Base-by-base conservation (phyloP, 2,329 filamentous ascomycete species). In the Trichoderma atrobrunneum region DNA sequence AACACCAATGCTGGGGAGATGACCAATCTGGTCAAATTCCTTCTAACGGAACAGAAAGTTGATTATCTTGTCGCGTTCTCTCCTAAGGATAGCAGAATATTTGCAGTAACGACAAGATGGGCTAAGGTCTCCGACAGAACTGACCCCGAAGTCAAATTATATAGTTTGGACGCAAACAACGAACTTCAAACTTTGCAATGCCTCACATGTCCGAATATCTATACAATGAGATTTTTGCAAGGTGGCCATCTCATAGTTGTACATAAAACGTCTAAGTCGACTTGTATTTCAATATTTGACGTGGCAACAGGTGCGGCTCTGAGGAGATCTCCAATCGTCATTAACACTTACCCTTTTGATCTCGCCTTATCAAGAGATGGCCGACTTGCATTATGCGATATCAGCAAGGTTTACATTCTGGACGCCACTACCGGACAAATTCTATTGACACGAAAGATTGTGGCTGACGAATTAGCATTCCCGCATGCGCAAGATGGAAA, bases 201-300 rank as follows among this genome's bases (percentile, higher is more conserved):
- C 36, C 7, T 43, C 36, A 43, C 7, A 39, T 39, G 36, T 18
- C 16, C 16, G 4, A 1, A 16, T 0, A 18, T 3, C 7, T 0
- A 3, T 8, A 1, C 3, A 0, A 39, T 39, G 7, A 39, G 16
- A 39, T 43, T 43, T 43, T 43, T 16, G 36, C 36, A 43, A 7
- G 10, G 36, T 4, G 36, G 36, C 7, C 16, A 43, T 43, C 36
- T 43, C 36, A 43, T 43, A 8, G 16, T 43, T 43, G 36, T 43
- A 8, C 3, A 18, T 43, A 4, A 0, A 43, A 43, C 2, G 36
- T 8, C 36, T 0, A 8, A 18, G 36, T 18, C 36, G 7, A 2
- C 0, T 0, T 43, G 7, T 18, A 18, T 43, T 2, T 43, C 36
- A 18, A 43, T 43, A 16, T 43, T 43, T 43, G 36, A 43, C 16